Evolutionary conservation across 768 basidiomycete genomes (phyloP).

Genomic region (Xerocomellus chrysenteron): DNA sequence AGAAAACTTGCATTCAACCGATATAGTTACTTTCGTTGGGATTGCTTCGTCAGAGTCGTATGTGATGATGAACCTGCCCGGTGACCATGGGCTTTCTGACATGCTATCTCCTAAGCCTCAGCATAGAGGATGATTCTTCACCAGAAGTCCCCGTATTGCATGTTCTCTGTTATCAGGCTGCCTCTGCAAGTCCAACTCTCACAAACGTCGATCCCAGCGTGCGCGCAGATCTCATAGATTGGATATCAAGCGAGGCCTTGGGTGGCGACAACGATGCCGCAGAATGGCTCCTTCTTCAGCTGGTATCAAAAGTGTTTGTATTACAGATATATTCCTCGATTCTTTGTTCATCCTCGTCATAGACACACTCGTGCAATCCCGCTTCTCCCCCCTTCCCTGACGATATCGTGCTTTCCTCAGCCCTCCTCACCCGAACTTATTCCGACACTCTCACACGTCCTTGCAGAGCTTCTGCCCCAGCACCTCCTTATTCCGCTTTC

Average conservation of each 20-base stretch:
- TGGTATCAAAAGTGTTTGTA: conserved; percentile 64
- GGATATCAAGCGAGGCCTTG: conserved; percentile 72
- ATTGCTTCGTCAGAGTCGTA: conserved; percentile 68
- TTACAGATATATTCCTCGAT: neutral
- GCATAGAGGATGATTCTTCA: conserved; percentile 37
- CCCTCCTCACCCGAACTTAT: conserved; percentile 27
- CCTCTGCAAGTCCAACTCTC: neutral
- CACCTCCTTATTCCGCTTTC: conserved; percentile 58
- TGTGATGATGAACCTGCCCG: conserved; percentile 27
- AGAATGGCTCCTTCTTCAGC: conserved; percentile 68
- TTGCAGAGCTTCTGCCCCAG: conserved; percentile 60
- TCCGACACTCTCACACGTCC: conserved; percentile 54
- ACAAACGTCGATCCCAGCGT: conserved; percentile 22
- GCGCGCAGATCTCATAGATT: conserved; percentile 58
- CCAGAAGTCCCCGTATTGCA: conserved; percentile 63
- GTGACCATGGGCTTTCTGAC: conserved; percentile 15
- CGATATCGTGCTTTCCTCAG: conserved; percentile 60
- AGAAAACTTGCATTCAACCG: conserved; percentile 56
- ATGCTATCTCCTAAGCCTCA: conserved; percentile 30
- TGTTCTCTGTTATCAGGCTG: conserved; percentile 48
- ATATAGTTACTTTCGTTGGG: conserved; percentile 69
- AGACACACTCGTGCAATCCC: conserved; percentile 70
- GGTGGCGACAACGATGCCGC: conserved; percentile 68
- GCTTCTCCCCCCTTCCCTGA: conserved; percentile 65
- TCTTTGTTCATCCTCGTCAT: conserved; percentile 1